Conservation (phyloP, 2,329 filamentous ascomycete species). For the Botrytis fabae region DNA sequence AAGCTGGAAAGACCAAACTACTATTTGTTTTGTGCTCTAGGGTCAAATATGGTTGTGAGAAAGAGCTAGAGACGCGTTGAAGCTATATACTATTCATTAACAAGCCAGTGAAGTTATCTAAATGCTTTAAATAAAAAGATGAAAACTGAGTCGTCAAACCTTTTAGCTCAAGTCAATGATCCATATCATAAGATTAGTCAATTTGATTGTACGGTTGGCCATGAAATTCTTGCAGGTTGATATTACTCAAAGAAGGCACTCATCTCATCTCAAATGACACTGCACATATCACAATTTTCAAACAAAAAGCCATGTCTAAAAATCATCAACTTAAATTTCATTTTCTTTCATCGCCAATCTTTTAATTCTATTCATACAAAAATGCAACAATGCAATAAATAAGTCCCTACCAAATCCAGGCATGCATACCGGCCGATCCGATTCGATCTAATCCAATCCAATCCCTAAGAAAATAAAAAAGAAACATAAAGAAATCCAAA, state of each 20-base stretch:
- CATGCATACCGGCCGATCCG: not conserved
- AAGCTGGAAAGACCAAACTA: not conserved
- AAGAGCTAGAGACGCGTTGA: not conserved
- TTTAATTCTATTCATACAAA: conserved; percentile 10
- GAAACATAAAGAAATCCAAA: conserved; percentile 5
- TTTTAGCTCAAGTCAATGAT: not conserved
- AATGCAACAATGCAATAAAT: not conserved
- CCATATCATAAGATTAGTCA: not conserved
- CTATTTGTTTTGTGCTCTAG: not conserved
- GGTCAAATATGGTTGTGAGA: not conserved
- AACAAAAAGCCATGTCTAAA: fast-evolving
- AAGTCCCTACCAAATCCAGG: not conserved
- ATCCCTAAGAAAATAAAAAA: not conserved
- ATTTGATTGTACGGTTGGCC: too few species aligned
- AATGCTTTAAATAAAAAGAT: too few species aligned
- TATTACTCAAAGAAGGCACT: not conserved
- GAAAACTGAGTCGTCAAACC: not conserved
- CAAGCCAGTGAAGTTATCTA: not conserved
- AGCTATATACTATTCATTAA: not conserved
- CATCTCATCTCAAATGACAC: not conserved
- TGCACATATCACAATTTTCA: not conserved
- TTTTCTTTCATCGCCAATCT: not conserved
- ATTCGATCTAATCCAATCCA: not conserved
- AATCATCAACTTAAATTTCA: not conserved
- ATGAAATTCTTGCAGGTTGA: too few species aligned